Percentiles rank a stretch among this genome's conserved stretches.
Evolutionary conservation across 176 grass and related monocot species (phyloP).

Genomic region (Otatea glauca): DNA sequence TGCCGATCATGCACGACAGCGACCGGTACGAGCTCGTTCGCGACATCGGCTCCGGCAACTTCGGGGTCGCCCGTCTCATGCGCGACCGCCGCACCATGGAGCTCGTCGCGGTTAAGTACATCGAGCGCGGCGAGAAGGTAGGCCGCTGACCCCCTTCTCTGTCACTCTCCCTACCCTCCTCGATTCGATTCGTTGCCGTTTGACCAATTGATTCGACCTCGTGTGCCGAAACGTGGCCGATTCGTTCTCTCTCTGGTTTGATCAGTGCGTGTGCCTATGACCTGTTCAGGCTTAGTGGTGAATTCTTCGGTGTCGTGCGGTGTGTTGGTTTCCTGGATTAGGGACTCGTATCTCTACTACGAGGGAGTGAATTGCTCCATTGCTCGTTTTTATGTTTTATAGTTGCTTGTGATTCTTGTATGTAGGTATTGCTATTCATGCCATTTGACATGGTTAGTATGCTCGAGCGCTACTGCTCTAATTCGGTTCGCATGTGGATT

Average conservation of each 20-base stretch:
- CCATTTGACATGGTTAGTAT: conserved; percentile 27
- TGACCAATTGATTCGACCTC: conserved; percentile 18
- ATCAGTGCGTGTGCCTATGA: not conserved
- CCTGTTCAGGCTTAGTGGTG: not conserved
- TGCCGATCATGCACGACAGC: conserved; percentile 95
- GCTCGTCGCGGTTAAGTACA: conserved; percentile 94
- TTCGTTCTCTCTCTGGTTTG: conserved; percentile 24
- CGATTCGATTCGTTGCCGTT: conserved; percentile 6
- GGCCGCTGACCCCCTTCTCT: not conserved
- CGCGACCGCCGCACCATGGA: conserved; percentile 80
- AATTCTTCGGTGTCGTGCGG: not conserved
- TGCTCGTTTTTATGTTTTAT: conserved; percentile 7
- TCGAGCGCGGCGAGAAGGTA: conserved; percentile 95
- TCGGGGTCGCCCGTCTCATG: conserved; percentile 87
- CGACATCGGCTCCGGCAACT: conserved; percentile 93
- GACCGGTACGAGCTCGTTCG: conserved; percentile 89
- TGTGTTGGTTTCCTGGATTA: conserved; percentile 10
- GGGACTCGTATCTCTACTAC: not conserved
- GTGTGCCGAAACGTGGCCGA: not conserved
- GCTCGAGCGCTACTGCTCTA: not conserved
- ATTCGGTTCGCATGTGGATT: not conserved
- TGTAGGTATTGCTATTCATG: not conserved
- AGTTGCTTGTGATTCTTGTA: not conserved
- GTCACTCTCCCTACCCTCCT: not conserved
- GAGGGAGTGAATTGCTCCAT: not conserved